These are phyloP conservation scores for Aspergillus funiculosus DNA, from an alignment of 495 filamentous ascomycete genomes.

Conservation along the genomic window DNA sequence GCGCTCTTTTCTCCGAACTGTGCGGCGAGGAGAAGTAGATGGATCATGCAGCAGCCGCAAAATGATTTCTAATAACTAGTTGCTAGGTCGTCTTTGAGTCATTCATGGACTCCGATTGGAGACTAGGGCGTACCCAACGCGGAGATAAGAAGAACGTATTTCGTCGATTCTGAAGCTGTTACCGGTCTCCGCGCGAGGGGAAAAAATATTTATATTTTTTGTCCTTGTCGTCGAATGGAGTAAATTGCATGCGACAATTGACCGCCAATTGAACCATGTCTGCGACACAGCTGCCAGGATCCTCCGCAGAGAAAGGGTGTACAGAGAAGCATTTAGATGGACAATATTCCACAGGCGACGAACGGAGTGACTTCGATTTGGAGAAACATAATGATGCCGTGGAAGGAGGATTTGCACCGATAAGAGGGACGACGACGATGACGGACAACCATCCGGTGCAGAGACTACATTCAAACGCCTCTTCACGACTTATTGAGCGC, in stretches of 20 bases:
- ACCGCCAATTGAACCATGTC: conserved; percentile 6
- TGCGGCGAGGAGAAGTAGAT: too few species aligned
- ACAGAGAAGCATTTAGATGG: conserved; percentile 3
- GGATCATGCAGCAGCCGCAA: too few species aligned
- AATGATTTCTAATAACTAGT: too few species aligned
- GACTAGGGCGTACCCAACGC: too few species aligned
- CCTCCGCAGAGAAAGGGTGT: conserved; percentile 7
- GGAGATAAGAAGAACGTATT: too few species aligned
- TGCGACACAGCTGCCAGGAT: conserved; percentile 1
- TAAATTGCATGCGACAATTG: not conserved
- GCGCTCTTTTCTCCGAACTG: too few species aligned
- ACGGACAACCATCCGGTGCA: conserved; percentile 19
- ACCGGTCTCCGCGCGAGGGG: too few species aligned
- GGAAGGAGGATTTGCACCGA: conserved; percentile 26
- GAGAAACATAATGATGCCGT: conserved; percentile 13
- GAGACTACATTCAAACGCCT: conserved; percentile 21
- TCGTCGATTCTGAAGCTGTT: too few species aligned
- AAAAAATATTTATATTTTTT: too few species aligned
- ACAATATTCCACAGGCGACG: conserved; percentile 9
- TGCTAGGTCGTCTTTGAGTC: too few species aligned
- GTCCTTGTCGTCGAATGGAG: too few species aligned
- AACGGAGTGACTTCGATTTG: conserved; percentile 9
- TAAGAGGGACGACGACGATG: conserved; percentile 13
- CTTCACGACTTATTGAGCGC: conserved; percentile 30
- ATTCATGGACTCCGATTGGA: too few species aligned